These are phyloP conservation scores for Scheffersomyces coipomensis DNA, from an alignment of 805 yeast species.

Conservation along the genomic window DNA sequence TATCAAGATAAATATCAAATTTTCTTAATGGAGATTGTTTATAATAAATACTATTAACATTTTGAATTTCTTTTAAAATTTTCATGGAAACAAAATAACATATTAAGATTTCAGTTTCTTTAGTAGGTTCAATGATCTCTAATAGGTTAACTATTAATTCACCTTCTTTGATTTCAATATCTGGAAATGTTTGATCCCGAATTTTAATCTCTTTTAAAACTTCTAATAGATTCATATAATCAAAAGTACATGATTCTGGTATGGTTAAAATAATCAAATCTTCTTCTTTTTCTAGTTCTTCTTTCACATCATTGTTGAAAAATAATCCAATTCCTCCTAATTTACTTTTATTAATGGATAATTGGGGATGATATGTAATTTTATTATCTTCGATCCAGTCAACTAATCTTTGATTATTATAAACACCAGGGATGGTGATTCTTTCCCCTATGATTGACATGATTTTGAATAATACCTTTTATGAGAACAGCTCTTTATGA, in stretches of 20 bases:
- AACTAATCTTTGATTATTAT: constrained; percentile 4
- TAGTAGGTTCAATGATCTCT: constrained; percentile 17
- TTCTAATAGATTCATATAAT: constrained; percentile 18
- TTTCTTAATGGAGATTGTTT: constrained; percentile 7
- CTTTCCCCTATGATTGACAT: no score
- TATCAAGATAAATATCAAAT: constrained; percentile 14
- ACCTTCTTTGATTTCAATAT: constrained; percentile 16
- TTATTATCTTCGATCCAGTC: constrained; percentile 11
- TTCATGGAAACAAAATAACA: constrained; percentile 24
- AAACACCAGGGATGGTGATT: constrained; percentile 10
- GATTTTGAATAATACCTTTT: no score
- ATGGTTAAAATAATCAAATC: constrained; percentile 18
- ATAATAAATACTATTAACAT: constrained; percentile 1
- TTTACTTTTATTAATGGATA: constrained; percentile 16
- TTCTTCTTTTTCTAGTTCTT: neutral
- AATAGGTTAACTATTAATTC: constrained; percentile 19
- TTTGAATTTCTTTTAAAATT: constrained; percentile 7
- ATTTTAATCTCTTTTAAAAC: constrained; percentile 16
- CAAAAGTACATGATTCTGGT: constrained; percentile 15
- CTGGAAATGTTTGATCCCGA: constrained; percentile 8
- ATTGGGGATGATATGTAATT: constrained; percentile 12
- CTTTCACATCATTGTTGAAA: constrained; percentile 6
- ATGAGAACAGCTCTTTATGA: no score
- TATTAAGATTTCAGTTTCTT: constrained; percentile 26
- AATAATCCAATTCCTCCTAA: constrained; percentile 35